phyloP scores from a whole-genome alignment of 345 rosid species.

The Aquilaria malaccensis region DNA sequence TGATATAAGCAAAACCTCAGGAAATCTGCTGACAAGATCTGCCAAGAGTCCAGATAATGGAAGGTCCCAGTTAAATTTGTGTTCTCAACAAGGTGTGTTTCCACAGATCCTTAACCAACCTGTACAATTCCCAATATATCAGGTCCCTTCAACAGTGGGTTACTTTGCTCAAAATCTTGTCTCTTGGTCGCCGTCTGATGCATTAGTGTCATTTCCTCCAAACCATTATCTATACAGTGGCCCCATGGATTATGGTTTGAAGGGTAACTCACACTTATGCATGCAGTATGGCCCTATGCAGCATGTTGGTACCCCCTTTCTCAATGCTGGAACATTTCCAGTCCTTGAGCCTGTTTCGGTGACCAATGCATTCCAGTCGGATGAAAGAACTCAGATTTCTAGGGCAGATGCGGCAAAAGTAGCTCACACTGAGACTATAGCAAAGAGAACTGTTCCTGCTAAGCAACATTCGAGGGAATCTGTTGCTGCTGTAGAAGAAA shows the following conservation, averaged over 20 bases:
- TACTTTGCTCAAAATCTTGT: constrained; percentile 72
- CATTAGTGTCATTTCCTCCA: constrained; percentile 40
- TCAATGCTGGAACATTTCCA: constrained; percentile 37
- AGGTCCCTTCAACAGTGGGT: constrained; percentile 53
- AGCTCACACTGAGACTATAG: constrained; percentile 14
- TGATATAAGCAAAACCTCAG: constrained; percentile 16
- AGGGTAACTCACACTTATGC: constrained; percentile 55
- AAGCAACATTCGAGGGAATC: constrained; percentile 16
- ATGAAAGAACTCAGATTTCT: constrained; percentile 26
- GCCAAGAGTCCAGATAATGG: constrained; percentile 30
- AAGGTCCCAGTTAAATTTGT: constrained; percentile 20
- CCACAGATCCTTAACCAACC: constrained; percentile 49
- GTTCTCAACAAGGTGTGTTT: constrained; percentile 37
- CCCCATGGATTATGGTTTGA: constrained; percentile 46
- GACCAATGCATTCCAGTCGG: constrained; percentile 27
- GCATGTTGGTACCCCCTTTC: constrained; percentile 38
- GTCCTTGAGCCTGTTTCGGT: constrained; percentile 44
- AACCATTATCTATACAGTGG: constrained; percentile 52
- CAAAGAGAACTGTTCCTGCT: constrained; percentile 26
- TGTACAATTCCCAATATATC: constrained; percentile 44
- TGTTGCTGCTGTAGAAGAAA: constrained; percentile 15
- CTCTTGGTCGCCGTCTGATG: constrained; percentile 65
- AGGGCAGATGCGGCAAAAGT: constrained; percentile 19
- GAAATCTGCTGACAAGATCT: constrained; percentile 25
- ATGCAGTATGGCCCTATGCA: constrained; percentile 54